A percentile compares a stretch with the other conserved stretches of the same genome.
Evolutionary conservation across 176 grass and related monocot genomes (phyloP).

Genomic region (Pontederia crassipes): DNA sequence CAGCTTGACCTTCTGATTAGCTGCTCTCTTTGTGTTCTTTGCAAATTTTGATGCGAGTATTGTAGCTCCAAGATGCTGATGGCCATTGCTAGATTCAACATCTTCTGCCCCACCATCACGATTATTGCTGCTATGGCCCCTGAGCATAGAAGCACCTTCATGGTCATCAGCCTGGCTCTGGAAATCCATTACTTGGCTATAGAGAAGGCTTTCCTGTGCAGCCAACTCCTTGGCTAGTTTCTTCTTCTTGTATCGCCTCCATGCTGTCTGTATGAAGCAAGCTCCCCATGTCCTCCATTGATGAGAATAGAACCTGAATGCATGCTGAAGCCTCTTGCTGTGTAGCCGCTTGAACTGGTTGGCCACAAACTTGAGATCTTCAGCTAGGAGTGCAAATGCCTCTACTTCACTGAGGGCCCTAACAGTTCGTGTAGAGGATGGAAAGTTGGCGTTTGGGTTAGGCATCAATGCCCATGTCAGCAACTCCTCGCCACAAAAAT

Average conservation of each 20-base stretch:
- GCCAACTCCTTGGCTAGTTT: constrained; percentile 70
- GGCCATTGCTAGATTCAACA: constrained; percentile 5
- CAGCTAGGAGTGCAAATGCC: constrained; percentile 74
- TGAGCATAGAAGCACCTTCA: constrained; percentile 36
- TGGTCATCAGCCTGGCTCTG: background rate
- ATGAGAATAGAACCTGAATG: constrained; percentile 90
- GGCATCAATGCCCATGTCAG: constrained; percentile 91
- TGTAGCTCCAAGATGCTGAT: constrained; percentile 50
- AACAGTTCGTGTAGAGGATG: constrained; percentile 67
- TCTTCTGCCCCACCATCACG: background rate
- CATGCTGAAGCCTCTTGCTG: constrained; percentile 84
- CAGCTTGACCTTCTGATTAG: constrained; percentile 23
- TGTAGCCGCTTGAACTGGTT: constrained; percentile 93
- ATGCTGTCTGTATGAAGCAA: constrained; percentile 70
- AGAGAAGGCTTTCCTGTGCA: constrained; percentile 48
- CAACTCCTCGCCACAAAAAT: constrained; percentile 93
- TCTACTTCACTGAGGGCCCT: constrained; percentile 64
- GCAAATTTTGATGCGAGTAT: constrained; percentile 81
- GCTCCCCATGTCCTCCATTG: constrained; percentile 94
- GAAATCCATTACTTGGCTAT: constrained; percentile 10
- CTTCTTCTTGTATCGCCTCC: constrained; percentile 58
- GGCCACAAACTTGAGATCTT: constrained; percentile 88
- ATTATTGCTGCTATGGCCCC: background rate
- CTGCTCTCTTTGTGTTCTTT: constrained; percentile 67
- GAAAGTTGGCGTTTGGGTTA: constrained; percentile 78